Evolutionary conservation across 441 rosid species (phyloP).

Genomic region (Adansonia rubrostipa): DNA sequence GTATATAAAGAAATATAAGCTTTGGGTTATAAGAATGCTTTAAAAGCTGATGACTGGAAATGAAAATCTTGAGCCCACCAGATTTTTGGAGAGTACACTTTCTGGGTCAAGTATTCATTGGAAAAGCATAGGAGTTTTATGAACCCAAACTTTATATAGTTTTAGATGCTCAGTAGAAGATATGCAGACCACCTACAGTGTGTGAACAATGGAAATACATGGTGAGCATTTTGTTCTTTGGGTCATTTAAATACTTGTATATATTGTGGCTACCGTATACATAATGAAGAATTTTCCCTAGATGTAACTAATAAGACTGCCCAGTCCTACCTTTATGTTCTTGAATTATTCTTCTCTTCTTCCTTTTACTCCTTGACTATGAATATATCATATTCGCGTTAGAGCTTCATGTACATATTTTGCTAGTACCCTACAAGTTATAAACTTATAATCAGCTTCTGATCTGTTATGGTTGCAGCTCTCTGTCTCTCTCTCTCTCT

Average conservation of each 20-base stretch:
- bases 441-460: not conserved
- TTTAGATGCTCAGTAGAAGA: slow-evolving; percentile 6
- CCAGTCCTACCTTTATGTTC: slow-evolving; percentile 7
- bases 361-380: not conserved
- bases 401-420: not conserved
- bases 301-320: slow-evolving; percentile 15
- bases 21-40: slow-evolving; percentile 81
- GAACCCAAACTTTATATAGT: slow-evolving; percentile 35
- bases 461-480: not conserved
- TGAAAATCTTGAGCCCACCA: slow-evolving; percentile 6
- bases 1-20: slow-evolving; percentile 66
- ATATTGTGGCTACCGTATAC: slow-evolving; percentile 25
- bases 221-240: slow-evolving; percentile 7
- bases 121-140: slow-evolving; percentile 1
- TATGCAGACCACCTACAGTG: slow-evolving; percentile 1
- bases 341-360: not conserved
- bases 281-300: slow-evolving; percentile 1
- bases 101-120: slow-evolving; percentile 12
- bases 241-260: slow-evolving; percentile 24
- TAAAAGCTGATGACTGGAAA: slow-evolving; percentile 34
- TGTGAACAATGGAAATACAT: not conserved
- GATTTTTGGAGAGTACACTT: slow-evolving; percentile 11
- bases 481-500: not conserved
- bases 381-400: no score
- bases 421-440: not conserved